Base-by-base conservation (phyloP, 208 protist species). In the Naegleria lovaniensis region DNA sequence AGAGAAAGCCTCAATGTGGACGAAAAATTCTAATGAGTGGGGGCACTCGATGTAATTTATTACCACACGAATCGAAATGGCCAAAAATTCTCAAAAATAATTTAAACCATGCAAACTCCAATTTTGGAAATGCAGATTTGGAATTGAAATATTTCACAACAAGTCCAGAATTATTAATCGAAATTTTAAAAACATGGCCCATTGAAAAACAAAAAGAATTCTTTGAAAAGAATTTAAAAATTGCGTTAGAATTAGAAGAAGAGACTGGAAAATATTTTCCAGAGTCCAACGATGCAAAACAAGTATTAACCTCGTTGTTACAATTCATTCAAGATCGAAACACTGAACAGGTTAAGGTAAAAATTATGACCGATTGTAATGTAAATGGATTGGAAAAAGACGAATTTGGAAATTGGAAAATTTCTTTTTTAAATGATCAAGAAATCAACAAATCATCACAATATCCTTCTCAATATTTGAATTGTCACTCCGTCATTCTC, bases 241-340 rank as follows among this genome's bases (percentile, higher is more conserved):
- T 88, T 88, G 0, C 9, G 0, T 38, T 88, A 19, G 33, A 39
- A 43, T n/a, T 88, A 5, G 85, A 88, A 36, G 85, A 38, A 22
- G 85, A 88, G 16, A 59, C 85, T 48, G 85, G 85, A 51, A 88
- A 88, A 36, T 88, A 88, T 39, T 88, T 88, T 58, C 85, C 85
- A 33, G 29, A 38, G 11, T 88, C 85, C 3, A 88, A 88, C 40
- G 85, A 88, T 88, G 85, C 85, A 1, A 88, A 39, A 38, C 19
- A 88, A n/a, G 85, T 88, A 19, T 51, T 88, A 29, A 29, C 55
- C 19, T 6, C 41, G 39, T 88, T 88, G 19, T n/a, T 88, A 19
- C n/a, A 29, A 29, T 58, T 36, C 7, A 88, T 88, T 38, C 40
- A 13, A 36, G 29, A 29, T 2, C 0, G 16, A 43, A 58, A 15